Evolutionary conservation across 331 rosid genomes (phyloP).

Genomic region (Quercus tomentella): DNA sequence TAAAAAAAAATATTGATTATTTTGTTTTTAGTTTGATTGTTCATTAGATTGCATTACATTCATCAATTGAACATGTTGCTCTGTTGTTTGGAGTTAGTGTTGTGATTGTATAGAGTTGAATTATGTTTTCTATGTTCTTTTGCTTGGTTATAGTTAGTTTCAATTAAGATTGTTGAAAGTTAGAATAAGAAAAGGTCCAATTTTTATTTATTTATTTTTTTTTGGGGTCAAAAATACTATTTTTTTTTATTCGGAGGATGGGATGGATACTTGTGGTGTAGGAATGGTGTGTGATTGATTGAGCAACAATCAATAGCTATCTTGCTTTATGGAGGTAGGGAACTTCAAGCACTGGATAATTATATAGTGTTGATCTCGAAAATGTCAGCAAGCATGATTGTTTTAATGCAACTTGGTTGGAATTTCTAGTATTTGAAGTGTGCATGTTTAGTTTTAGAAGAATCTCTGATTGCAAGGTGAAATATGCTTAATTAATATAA

Average conservation of each 20-base stretch:
- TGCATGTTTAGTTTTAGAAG: background rate
- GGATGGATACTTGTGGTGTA: background rate
- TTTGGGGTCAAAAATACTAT: background rate
- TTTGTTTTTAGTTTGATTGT: background rate
- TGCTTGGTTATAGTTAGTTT: background rate
- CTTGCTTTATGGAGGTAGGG: background rate
- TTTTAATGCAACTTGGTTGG: background rate
- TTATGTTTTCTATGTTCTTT: background rate
- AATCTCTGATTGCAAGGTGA: background rate
- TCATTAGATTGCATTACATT: background rate
- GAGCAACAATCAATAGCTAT: background rate
- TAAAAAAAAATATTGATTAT: too few species aligned
- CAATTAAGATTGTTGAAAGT: background rate
- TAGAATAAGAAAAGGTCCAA: background rate
- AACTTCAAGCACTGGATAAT: background rate
- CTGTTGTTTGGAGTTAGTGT: too few species aligned
- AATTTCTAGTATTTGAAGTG: background rate
- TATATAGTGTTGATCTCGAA: background rate
- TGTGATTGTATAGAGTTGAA: too few species aligned
- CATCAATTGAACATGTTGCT: background rate
- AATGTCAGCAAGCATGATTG: background rate
- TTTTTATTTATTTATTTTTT: background rate
- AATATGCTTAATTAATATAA: background rate
- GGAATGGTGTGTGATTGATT: background rate
- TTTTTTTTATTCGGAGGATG: background rate